These are phyloP conservation scores for Fusarium lateritium DNA, from an alignment of 2,329 filamentous ascomycete genomes.

Conservation along the genomic window DNA sequence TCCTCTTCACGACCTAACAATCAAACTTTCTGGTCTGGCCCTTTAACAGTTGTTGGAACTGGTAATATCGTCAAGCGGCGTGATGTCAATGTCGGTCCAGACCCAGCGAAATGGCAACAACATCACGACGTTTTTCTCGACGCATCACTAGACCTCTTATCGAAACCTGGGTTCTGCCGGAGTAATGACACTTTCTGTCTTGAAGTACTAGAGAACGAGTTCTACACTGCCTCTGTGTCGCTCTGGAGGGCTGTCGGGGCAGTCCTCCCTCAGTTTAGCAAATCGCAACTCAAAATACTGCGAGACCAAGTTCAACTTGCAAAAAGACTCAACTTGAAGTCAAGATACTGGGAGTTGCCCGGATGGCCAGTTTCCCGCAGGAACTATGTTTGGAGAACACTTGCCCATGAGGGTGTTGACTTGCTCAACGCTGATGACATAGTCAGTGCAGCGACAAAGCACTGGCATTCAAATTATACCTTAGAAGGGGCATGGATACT, in stretches of 20 bases:
- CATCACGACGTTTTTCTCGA: constrained; percentile 75
- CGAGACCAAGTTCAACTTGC: constrained; percentile 63
- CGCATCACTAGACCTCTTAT: constrained; percentile 67
- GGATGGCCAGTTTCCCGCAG: constrained; percentile 70
- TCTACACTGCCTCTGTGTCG: constrained; percentile 75
- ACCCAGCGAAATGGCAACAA: constrained; percentile 24
- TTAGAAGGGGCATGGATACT: constrained; percentile 44
- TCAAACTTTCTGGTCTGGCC: constrained; percentile 57
- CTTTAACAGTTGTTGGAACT: constrained; percentile 77
- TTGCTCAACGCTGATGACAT: constrained; percentile 75
- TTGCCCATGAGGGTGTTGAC: constrained; percentile 69
- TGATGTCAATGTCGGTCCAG: constrained; percentile 39
- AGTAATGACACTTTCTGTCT: constrained; percentile 22
- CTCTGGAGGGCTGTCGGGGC: constrained; percentile 68
- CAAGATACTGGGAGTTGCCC: constrained; percentile 73
- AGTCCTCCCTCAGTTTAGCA: constrained; percentile 55
- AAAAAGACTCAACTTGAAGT: constrained; percentile 66
- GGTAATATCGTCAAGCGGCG: constrained; percentile 61
- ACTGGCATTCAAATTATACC: constrained; percentile 35
- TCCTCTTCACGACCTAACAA: constrained; percentile 55
- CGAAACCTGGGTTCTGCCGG: constrained; percentile 15
- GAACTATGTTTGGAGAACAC: constrained; percentile 70
- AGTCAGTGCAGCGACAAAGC: constrained; percentile 52
- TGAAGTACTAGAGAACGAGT: constrained; percentile 61
- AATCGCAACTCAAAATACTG: constrained; percentile 59